phyloP scores from a whole-genome alignment of 1,139 yeast species.

The Lodderomyces beijingensis region DNA sequence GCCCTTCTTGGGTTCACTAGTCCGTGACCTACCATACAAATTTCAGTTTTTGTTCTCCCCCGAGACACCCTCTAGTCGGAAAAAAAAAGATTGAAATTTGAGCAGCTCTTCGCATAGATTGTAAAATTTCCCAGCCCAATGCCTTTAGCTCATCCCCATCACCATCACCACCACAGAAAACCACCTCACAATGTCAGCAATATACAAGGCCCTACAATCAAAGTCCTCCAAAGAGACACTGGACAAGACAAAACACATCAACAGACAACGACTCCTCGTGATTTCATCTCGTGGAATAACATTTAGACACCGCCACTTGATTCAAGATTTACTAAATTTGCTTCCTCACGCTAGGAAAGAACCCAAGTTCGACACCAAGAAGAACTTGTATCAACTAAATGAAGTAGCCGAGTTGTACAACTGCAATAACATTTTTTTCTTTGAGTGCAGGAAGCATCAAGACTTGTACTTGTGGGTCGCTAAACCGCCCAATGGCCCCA shows the following conservation, averaged over 20 bases:
- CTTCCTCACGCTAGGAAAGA: conserved; percentile 96
- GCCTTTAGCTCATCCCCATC: too few relatives aligned
- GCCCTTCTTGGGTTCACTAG: too few relatives aligned
- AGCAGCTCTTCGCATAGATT: too few relatives aligned
- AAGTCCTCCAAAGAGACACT: conserved; percentile 39
- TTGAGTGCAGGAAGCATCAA: conserved; percentile 94
- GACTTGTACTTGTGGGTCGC: conserved; percentile 94
- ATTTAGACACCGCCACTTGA: conserved; percentile 91
- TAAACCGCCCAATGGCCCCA: conserved; percentile 98
- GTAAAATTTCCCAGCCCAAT: too few relatives aligned
- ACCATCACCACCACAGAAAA: too few relatives aligned
- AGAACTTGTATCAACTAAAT: conserved; percentile 80
- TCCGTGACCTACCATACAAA: too few relatives aligned
- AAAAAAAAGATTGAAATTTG: too few relatives aligned
- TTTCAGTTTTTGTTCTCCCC: too few relatives aligned
- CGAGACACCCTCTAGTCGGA: too few relatives aligned
- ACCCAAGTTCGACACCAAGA: conserved; percentile 92
- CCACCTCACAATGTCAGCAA: conserved; percentile 70
- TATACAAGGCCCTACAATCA: conserved; percentile 65
- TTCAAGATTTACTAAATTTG: conserved; percentile 71
- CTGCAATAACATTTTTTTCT: conserved; percentile 91
- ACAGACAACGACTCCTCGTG: conserved; percentile 77
- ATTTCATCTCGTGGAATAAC: conserved; percentile 95
- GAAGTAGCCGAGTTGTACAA: conserved; percentile 96
- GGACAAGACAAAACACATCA: conserved; percentile 55